These are phyloP conservation scores for Prinsepia uniflora DNA, from an alignment of 306 rosid species.

Conservation along the genomic window DNA sequence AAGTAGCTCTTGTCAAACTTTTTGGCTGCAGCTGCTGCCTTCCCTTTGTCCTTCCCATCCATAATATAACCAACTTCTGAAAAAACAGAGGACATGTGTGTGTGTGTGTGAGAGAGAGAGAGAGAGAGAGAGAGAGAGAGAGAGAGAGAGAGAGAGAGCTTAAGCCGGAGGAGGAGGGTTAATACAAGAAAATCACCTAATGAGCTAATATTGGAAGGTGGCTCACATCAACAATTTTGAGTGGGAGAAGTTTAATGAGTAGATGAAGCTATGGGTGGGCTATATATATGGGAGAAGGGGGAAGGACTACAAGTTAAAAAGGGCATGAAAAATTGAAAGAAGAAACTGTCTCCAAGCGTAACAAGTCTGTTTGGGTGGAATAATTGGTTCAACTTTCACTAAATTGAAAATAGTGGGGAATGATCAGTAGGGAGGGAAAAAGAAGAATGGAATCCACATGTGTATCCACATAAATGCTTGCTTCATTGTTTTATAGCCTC, in stretches of 20 bases:
- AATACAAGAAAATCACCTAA: background rate
- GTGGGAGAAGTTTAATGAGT: background rate
- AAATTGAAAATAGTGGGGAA: conserved; percentile 29
- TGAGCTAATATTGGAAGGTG: background rate
- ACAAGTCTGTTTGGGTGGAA: conserved; percentile 3
- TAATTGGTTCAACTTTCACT: conserved; percentile 5
- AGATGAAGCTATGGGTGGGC: conserved; percentile 7
- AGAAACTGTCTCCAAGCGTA: background rate
- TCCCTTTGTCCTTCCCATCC: conserved; percentile 11
- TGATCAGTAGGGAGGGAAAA: conserved; percentile 12
- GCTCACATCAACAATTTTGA: no score
- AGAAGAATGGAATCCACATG: conserved; percentile 46
- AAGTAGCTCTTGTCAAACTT: conserved; percentile 70
- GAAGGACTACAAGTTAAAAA: conserved; percentile 7
- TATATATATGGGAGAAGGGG: background rate
- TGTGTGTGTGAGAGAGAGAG: no score
- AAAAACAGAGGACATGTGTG: background rate
- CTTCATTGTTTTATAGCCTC: background rate
- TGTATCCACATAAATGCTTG: conserved; percentile 30
- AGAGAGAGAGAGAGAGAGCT: conserved; percentile 1
- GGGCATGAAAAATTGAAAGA: background rate
- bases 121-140: background rate
- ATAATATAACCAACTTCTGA: background rate
- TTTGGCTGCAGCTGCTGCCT: conserved; percentile 11
- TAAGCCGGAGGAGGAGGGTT: background rate